Conservation (phyloP, 768 basidiomycete genomes). For the Rhodotorula diobovata region DNA sequence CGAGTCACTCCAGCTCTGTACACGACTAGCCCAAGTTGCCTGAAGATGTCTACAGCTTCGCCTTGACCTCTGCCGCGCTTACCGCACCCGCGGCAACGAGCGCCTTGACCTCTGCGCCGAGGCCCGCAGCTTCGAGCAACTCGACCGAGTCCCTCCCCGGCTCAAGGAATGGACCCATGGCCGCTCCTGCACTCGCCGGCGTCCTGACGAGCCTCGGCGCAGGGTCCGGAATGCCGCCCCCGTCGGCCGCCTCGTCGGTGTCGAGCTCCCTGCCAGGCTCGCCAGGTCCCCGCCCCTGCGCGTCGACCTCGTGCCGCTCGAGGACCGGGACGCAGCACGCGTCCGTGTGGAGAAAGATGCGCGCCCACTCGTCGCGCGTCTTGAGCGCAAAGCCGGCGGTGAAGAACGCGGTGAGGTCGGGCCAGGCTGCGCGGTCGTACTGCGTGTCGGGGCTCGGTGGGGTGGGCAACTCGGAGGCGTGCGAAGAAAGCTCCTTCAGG, state of each 20-base stretch:
- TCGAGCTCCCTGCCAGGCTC: neutral
- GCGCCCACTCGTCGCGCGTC: slow-evolving; percentile 65
- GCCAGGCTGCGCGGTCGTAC: slow-evolving; percentile 36
- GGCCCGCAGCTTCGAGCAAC: slow-evolving; percentile 16
- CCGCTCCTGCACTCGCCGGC: neutral
- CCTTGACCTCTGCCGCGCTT: neutral
- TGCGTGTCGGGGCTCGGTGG: slow-evolving; percentile 17
- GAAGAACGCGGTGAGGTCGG: slow-evolving; percentile 51
- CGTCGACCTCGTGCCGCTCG: slow-evolving; percentile 31
- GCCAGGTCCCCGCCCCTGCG: slow-evolving; percentile 1
- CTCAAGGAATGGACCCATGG: neutral
- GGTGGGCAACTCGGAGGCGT: neutral
- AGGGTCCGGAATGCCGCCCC: neutral
- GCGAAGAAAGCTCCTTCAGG: neutral
- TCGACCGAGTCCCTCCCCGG: slow-evolving; percentile 21
- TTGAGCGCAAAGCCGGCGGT: slow-evolving; percentile 60
- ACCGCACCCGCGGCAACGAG: neutral
- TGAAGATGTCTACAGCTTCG: slow-evolving; percentile 16
- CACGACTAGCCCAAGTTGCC: too few relatives aligned
- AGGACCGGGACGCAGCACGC: slow-evolving; percentile 42
- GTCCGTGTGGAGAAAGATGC: slow-evolving; percentile 60
- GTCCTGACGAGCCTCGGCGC: slow-evolving; percentile 16
- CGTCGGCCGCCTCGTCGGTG: neutral
- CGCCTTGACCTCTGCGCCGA: neutral
- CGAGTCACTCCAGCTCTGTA: too few relatives aligned